phyloP scores from a whole-genome alignment of 2,329 filamentous ascomycete species.

The Waltergamsia citrina region DNA sequence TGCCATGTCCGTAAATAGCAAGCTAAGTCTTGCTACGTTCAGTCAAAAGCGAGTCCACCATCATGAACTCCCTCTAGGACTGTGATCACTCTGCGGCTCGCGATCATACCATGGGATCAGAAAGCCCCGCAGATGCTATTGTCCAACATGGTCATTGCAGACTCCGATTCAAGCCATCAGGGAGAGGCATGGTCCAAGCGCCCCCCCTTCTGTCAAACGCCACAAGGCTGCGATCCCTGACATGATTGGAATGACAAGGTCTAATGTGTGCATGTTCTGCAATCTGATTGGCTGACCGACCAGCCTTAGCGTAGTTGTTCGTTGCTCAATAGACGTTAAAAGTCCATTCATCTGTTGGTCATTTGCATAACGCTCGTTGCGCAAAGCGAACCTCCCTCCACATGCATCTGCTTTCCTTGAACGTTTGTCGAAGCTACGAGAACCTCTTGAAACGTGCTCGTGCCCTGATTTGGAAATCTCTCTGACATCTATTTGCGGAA shows the following conservation, averaged over 20 bases:
- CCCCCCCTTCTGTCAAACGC: constrained; percentile 11
- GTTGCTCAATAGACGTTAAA: constrained; percentile 1
- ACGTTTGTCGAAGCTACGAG: no score
- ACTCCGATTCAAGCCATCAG: not conserved
- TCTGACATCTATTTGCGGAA: no score
- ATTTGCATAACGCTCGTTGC: no score
- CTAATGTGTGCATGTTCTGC: not conserved
- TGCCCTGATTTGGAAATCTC: no score
- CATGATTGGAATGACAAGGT: constrained; percentile 1
- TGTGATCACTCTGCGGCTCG: constrained; percentile 12
- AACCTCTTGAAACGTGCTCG: no score
- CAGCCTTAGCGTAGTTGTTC: not conserved
- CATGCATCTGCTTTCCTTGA: no score
- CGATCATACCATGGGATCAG: constrained; percentile 11
- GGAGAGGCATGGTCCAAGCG: constrained; percentile 7
- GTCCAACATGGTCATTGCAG: constrained; percentile 7
- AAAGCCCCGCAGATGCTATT: constrained; percentile 16
- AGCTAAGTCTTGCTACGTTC: constrained; percentile 1
- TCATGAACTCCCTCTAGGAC: constrained; percentile 8
- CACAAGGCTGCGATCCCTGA: constrained; percentile 3
- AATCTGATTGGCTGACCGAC: not conserved
- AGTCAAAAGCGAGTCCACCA: constrained; percentile 1
- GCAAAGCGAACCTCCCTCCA: no score
- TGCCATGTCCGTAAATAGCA: constrained; percentile 6
- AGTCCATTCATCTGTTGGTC: not conserved